Percentiles rank a stretch among this genome's conserved stretches.
Evolutionary conservation across 495 filamentous ascomycete species (phyloP).

Genomic region (Usnea hakonensis): DNA sequence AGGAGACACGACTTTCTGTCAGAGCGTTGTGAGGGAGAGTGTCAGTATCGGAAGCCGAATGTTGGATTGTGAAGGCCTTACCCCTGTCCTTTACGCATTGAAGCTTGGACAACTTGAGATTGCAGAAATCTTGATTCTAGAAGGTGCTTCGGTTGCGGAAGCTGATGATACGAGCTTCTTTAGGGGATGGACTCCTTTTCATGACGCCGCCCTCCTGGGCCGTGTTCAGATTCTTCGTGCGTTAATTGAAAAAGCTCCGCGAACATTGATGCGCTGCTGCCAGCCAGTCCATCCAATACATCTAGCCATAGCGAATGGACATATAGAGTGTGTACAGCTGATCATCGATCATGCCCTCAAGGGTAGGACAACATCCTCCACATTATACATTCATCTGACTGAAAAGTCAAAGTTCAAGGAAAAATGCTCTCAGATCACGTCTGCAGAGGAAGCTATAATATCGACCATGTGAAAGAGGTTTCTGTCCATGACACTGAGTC

Average conservation of each 20-base stretch:
- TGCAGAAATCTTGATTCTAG: not conserved
- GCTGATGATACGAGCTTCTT: not conserved
- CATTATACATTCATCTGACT: not conserved
- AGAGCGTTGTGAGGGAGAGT: not conserved
- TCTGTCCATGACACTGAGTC: not conserved
- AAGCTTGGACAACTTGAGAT: not conserved
- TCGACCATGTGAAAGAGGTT: slow-evolving; percentile 1
- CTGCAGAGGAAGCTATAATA: slow-evolving; percentile 1
- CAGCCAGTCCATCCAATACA: slow-evolving; percentile 11
- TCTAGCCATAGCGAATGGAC: slow-evolving; percentile 2
- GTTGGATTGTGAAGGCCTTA: not conserved
- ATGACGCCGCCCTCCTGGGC: slow-evolving; percentile 7
- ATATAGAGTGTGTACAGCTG: slow-evolving; percentile 10
- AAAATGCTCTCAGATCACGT: not conserved
- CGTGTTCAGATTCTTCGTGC: not conserved
- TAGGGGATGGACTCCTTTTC: slow-evolving; percentile 6
- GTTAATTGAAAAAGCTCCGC: slow-evolving; percentile 1
- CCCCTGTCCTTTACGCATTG: slow-evolving; percentile 7
- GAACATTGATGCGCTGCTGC: not conserved
- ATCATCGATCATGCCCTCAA: slow-evolving; percentile 2
- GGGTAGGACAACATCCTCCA: not conserved
- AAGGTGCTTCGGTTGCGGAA: not conserved
- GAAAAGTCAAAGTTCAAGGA: not conserved
- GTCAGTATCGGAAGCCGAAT: slow-evolving; percentile 1
- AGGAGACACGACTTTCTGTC: slow-evolving; percentile 8